Base-by-base conservation (phyloP, 345 rosid species). In the Hibiscus trionum region DNA sequence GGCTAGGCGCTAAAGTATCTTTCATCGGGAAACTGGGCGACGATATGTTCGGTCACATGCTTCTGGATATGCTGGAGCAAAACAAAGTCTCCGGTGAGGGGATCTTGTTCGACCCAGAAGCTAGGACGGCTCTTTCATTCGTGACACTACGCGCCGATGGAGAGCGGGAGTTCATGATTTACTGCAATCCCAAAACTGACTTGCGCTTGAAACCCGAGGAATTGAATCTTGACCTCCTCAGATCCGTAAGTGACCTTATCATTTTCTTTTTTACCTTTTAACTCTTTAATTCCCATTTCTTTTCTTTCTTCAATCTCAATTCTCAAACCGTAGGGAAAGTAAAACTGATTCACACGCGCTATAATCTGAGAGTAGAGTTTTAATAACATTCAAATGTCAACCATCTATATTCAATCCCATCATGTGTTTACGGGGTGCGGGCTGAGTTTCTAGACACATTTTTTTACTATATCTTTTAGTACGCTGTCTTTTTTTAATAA, bases 131-230 rank as follows among this genome's bases (percentile, higher is more conserved):
- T 2, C 88, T 94, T 8, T 97, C 98, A 0, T 94, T 94, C 78
- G 97, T 94, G 2, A 94, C 97, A 1, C 82, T 94, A 50, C 95
- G 95, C 77, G 90, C 98, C 49, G 97, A 91, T 55, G 98, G 98
- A 4, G 98, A 91, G 77, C 98, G 98, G 50, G 98, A 93, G 62
- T 93, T 93, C 72, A 93, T 93, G 98, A 91, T 91, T 55, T 93
- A 93, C 77, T 78, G 98, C 76, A 94, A 94, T 75, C 98, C 98
- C 19, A 90, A 94, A 65, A 97, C 98, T 61, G 98, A 94, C 63
- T 90, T 94, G 98, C 86, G 91, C 29, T 85, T 91, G 81, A 78
- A 70, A 74, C 95, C 98, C 3, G 96, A 91, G 19, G 98, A 94
- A 75, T 90, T 94, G 61, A 87, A 92, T 55, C 89, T 88, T 50